Evolutionary conservation across 169 alveolate species (phyloP).

Genomic region (Babesia ovis): DNA sequence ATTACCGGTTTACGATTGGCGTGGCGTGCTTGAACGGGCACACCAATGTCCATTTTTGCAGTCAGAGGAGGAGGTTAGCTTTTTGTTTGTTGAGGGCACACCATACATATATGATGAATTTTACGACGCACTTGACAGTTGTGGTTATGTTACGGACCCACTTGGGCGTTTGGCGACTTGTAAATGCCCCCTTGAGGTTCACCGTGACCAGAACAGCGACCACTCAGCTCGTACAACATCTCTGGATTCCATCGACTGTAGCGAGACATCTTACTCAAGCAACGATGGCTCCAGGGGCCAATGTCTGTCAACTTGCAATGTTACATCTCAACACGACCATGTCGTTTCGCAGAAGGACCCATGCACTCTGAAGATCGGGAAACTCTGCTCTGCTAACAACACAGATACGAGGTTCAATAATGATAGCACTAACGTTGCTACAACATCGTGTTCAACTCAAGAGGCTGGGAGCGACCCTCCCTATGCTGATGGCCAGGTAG

Average conservation of each 20-base stretch:
- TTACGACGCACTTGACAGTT: neutral
- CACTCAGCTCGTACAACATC: neutral
- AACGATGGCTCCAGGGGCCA: neutral
- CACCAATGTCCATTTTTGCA: neutral
- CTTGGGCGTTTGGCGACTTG: neutral
- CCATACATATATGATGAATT: constrained; percentile 15
- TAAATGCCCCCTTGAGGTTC: neutral
- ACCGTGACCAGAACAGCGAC: neutral
- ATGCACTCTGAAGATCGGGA: no score
- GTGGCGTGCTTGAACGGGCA: constrained; percentile 15
- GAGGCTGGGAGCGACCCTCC: no score
- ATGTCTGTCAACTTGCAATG: no score
- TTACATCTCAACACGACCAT: no score
- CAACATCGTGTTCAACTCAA: no score
- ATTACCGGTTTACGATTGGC: constrained; percentile 45
- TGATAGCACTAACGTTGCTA: no score
- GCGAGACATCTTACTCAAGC: neutral
- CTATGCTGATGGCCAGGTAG: no score
- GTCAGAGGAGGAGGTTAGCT: neutral
- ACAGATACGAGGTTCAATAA: no score
- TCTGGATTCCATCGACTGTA: neutral
- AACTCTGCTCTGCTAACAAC: no score
- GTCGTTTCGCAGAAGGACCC: no score
- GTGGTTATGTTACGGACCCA: neutral
- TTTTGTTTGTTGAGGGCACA: constrained; percentile 6